Evolutionary conservation across 202 grass and related monocot species (phyloP), one percentile per base, ranked within the genome.

Genomic region (Eragrostis tef): DNA sequence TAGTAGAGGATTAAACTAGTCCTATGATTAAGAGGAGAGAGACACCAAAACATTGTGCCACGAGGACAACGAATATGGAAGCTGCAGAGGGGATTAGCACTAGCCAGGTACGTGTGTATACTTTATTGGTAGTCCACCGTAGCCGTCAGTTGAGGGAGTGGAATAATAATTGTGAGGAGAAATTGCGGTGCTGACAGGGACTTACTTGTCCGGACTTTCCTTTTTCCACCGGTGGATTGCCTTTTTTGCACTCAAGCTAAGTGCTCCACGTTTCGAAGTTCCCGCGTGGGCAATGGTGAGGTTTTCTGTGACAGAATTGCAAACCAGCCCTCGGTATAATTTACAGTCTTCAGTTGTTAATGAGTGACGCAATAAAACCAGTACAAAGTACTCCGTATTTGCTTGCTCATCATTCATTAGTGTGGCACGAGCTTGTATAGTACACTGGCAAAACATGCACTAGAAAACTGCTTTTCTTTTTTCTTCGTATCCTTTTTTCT

Each of bases 81-180:
- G 82, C 41, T 57, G 64, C 63, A 71, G 45, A 11, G 24, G 12
- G 36, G 63, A 75, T 71, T 67, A 67, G 71, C 31, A 15, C 2
- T 22, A 48, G 21, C 58, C 67, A 67, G 52, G 44, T 77, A 17
- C 34, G 59, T 12, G 31, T 3, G 9, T 4, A 29, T 84, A 84
- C 70, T 89, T 78, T 89, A 67, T 82, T 36, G 67, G 43, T 17
- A 72, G 67, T 36, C 73, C 73, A 78, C 67, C 83, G 67, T 86
- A 78, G 83, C 29, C 73, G 83, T 20, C 74, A 47, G 78, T 73
- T 50, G 63, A 59, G 29, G 6, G 49, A 49, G 65, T 24, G 50
- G 41, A 39, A 51, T 68, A 68, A 82, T 82, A 51, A 62, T 73
- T 88, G 78, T 6, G 52, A 6, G 8, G 2, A 6, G 65, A 43